Evolutionary conservation across 306 rosid genomes (phyloP).

Genomic region (Prinsepia uniflora): DNA sequence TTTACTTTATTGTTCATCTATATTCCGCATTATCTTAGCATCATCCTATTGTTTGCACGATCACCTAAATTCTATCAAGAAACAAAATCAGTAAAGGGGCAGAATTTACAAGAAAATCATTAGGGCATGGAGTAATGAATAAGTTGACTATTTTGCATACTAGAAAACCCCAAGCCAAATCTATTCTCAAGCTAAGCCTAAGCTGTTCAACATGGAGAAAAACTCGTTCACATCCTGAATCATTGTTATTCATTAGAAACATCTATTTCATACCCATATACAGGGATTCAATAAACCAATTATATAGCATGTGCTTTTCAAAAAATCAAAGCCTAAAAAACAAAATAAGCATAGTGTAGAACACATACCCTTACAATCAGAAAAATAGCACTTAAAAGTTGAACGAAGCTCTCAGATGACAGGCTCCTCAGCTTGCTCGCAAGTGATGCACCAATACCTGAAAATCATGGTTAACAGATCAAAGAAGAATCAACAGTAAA

Average conservation of each 20-base stretch:
- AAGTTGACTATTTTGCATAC: neutral
- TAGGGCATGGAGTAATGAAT: neutral
- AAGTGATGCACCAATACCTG: conserved; percentile 95
- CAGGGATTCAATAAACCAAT: neutral
- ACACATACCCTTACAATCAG: conserved; percentile 86
- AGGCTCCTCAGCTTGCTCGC: conserved; percentile 97
- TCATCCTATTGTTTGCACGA: too few species aligned
- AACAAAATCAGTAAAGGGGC: too few species aligned
- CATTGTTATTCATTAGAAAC: neutral
- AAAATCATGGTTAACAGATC: conserved; percentile 23
- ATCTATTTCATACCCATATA: neutral
- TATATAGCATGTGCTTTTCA: neutral
- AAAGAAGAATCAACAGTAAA: neutral
- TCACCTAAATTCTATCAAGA: too few species aligned
- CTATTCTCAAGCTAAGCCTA: conserved; percentile 1
- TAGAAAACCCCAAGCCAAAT: conserved; percentile 2
- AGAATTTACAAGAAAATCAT: too few species aligned
- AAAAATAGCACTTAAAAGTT: conserved; percentile 86
- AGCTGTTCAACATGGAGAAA: neutral
- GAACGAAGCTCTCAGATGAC: conserved; percentile 93
- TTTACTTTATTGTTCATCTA: too few species aligned
- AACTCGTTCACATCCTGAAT: neutral
- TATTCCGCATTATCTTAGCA: too few species aligned
- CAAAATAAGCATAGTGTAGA: conserved; percentile 34
- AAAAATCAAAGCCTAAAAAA: neutral